Percentiles rank a stretch among this genome's conserved stretches.
phyloP scores from a whole-genome alignment of 1,284 basidiomycete genomes.

The Trametes pubescens region DNA sequence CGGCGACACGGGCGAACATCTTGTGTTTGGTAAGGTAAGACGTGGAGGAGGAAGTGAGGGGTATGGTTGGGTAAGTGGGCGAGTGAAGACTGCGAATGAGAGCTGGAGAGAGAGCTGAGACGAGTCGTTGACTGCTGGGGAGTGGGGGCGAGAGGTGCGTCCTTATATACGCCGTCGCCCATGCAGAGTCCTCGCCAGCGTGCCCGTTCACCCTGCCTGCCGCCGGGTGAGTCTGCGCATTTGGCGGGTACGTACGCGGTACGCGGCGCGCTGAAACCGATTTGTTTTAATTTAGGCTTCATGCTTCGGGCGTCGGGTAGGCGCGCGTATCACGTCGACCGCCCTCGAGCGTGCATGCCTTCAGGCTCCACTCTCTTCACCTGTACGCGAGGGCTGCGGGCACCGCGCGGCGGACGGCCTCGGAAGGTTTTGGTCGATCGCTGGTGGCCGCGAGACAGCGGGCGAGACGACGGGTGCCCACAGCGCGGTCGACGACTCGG shows the following conservation, averaged over 20 bases:
- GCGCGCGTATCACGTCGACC: background rate
- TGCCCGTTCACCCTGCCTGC: no score
- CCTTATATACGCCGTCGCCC: slow-evolving; percentile 8
- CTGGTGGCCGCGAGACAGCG: background rate
- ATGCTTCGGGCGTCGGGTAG: background rate
- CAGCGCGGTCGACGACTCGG: background rate
- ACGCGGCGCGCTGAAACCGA: slow-evolving; percentile 3
- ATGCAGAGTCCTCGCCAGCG: background rate
- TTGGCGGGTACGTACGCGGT: background rate
- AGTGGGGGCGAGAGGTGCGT: background rate
- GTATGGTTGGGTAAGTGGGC: background rate
- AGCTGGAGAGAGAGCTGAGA: slow-evolving; percentile 1
- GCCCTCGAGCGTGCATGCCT: background rate
- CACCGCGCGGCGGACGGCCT: background rate
- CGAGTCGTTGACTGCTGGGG: slow-evolving; percentile 18
- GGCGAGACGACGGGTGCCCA: background rate
- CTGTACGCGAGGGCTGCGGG: background rate
- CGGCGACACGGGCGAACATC: slow-evolving; percentile 26
- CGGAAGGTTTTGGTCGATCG: background rate
- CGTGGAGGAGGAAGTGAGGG: background rate
- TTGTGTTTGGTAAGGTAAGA: background rate
- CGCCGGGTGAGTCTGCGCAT: no score
- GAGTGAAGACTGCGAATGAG: slow-evolving; percentile 3
- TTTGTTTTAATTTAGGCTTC: background rate
- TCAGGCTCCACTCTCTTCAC: background rate